Base-by-base conservation (phyloP, 768 basidiomycete genomes). In the Pulveroboletus sp. region DNA sequence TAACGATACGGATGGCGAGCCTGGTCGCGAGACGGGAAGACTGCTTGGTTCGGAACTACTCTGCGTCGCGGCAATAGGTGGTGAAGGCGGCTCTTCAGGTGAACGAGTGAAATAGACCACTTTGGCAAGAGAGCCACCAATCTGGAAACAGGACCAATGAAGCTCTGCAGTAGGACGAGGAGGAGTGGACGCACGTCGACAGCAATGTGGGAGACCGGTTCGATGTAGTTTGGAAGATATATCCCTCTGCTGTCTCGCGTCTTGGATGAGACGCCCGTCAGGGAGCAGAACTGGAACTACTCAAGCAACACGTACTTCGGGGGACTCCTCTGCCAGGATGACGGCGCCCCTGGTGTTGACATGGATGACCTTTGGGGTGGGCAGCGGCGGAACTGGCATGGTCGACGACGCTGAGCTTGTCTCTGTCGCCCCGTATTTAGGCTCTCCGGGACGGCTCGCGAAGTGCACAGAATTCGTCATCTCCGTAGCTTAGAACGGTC, bases 41-140 rank as follows among this genome's bases (percentile, higher is more conserved):
- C 69, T 70, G 62, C 74, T 77, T 17, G 64, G 64, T n/a, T 69
- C 69, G 49, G 75, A 76, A 36, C 77, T 81, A 14, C 82, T 84
- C 18, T 69, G 70, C 11, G 84, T 83, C 1, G 86, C 82, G 50
- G 66, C 73, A 37, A 83, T 63, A 11, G 86, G 83, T 7, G 90
- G 87, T 7, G 90, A 87, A 28, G 82, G 75, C n/a, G 86, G 86
- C 4, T 87, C 86, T 48, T 89, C 85, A 4, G 89, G 84, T 8
- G 93, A 93, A 43, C 96, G 87, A 39, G 95, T 97, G 69, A 98
- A 98, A 73, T 97, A 99, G 59, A 96, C 92, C 45, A 99, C 90
- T 70, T 99, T 99, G 53, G 94, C 95, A 13, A 99, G 74, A 11
- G 94, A 96, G 38, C 96, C 96, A 26, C 96, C 96, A 65, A 98